A percentile compares a stretch with the other conserved stretches of the same genome.
Evolutionary conservation across 2,329 filamentous ascomycete species (phyloP).

Genomic region (Emergomyces orientalis): DNA sequence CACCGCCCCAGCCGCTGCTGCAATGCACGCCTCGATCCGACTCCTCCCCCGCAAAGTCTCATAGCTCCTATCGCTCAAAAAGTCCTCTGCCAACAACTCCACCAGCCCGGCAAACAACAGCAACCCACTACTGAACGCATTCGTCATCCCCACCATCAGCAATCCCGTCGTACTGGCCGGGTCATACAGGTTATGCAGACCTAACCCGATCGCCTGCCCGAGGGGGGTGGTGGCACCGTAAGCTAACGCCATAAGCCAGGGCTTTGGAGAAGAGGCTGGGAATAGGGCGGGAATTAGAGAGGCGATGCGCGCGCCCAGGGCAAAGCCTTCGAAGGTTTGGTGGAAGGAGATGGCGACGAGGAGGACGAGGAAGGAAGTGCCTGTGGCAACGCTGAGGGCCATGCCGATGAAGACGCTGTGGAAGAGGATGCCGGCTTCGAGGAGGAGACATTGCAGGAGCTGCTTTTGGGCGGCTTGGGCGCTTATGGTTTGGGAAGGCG

Average conservation of each 20-base stretch:
- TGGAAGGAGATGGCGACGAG: slow-evolving; percentile 74
- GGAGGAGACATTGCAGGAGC: slow-evolving; percentile 66
- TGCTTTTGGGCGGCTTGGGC: slow-evolving; percentile 44
- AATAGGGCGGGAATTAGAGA: slow-evolving; percentile 60
- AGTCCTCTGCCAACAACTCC: slow-evolving; percentile 77
- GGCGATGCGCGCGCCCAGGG: slow-evolving; percentile 74
- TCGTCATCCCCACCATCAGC: slow-evolving; percentile 78
- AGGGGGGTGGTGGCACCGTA: slow-evolving; percentile 66
- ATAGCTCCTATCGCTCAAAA: slow-evolving; percentile 59
- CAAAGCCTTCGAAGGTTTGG: slow-evolving; percentile 81
- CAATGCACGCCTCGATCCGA: slow-evolving; percentile 52
- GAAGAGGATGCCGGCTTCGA: slow-evolving; percentile 77
- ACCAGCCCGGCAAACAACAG: slow-evolving; percentile 75
- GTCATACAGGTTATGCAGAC: slow-evolving; percentile 70
- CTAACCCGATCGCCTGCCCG: slow-evolving; percentile 71
- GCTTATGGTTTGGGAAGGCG: slow-evolving; percentile 12
- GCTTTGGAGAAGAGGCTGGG: slow-evolving; percentile 59
- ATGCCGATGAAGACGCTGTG: slow-evolving; percentile 82
- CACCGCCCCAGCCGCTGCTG: slow-evolving; percentile 51
- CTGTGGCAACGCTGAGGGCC: slow-evolving; percentile 72
- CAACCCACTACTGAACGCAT: slow-evolving; percentile 71
- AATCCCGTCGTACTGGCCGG: slow-evolving; percentile 66
- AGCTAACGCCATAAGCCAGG: slow-evolving; percentile 59
- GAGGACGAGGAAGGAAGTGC: slow-evolving; percentile 69
- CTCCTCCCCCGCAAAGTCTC: slow-evolving; percentile 47